Conservation (phyloP, 2,329 filamentous ascomycete genomes). For the Talaromyces sp. region DNA sequence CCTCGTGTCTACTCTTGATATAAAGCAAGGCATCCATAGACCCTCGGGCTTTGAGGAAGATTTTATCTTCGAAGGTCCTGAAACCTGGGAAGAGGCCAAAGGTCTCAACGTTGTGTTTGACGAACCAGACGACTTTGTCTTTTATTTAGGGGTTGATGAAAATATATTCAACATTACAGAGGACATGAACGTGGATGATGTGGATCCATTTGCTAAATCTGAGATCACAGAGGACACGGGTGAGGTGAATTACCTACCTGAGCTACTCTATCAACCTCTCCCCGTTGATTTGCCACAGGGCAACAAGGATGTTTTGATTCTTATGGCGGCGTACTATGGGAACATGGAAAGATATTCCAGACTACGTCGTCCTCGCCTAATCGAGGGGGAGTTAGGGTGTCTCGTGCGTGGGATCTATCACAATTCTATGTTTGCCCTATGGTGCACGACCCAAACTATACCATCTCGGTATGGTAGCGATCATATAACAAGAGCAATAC, state of each 20-base stretch:
- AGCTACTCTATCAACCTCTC: conserved; percentile 33
- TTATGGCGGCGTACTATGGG: conserved; percentile 40
- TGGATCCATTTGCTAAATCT: conserved; percentile 2
- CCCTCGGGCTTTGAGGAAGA: background rate
- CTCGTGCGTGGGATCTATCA: conserved; percentile 41
- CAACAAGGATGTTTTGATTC: conserved; percentile 42
- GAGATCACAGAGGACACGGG: no score
- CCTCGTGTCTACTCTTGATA: background rate
- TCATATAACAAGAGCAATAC: background rate
- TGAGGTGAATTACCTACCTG: background rate
- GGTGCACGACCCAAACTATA: conserved; percentile 26
- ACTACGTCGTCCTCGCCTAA: conserved; percentile 31
- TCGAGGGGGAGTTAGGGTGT: conserved; percentile 29
- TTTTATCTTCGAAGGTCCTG: background rate
- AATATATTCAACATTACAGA: conserved; percentile 34
- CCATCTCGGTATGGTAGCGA: background rate
- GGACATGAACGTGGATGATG: conserved; percentile 28
- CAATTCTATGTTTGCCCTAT: conserved; percentile 39
- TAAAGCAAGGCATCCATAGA: background rate
- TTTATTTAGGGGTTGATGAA: background rate
- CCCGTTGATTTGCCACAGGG: conserved; percentile 38
- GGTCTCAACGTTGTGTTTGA: background rate
- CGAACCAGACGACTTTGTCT: background rate
- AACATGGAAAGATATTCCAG: conserved; percentile 44
- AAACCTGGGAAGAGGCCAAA: background rate